phyloP scores from a whole-genome alignment of 2,329 filamentous ascomycete genomes.

The Colletotrichum sp. region DNA sequence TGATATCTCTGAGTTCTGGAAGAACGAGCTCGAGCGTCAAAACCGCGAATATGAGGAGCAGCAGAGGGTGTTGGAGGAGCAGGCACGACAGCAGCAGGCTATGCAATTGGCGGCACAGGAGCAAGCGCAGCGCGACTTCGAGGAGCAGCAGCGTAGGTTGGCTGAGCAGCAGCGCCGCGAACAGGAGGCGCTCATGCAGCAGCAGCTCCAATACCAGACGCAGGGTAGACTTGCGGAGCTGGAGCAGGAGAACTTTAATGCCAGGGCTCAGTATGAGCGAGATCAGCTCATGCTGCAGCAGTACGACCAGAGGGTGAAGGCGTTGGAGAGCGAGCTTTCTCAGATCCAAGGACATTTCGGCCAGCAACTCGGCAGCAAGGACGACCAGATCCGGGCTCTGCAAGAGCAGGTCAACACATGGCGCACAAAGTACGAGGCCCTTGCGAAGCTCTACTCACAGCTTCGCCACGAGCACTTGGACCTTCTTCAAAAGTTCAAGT shows the following conservation, averaged over 20 bases:
- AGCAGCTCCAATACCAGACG: conserved; percentile 92
- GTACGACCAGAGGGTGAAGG: conserved; percentile 94
- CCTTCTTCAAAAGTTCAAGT: conserved; percentile 94
- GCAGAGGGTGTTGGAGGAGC: conserved; percentile 85
- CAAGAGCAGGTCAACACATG: conserved; percentile 98
- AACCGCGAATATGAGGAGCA: conserved; percentile 96
- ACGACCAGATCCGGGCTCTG: conserved; percentile 90
- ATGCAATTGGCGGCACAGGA: conserved; percentile 83
- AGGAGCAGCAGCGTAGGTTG: conserved; percentile 88
- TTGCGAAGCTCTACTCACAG: conserved; percentile 97
- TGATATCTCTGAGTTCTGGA: conserved; percentile 98
- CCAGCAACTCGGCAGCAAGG: conserved; percentile 86
- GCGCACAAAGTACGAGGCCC: conserved; percentile 94
- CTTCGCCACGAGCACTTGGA: conserved; percentile 94
- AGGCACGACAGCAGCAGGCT: conserved; percentile 81
- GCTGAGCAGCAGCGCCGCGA: conserved; percentile 90
- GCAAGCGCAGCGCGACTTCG: conserved; percentile 92
- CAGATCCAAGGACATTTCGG: conserved; percentile 84
- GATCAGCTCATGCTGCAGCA: conserved; percentile 97
- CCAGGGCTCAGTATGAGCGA: conserved; percentile 93
- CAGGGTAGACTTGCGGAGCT: conserved; percentile 95
- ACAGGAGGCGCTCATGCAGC: conserved; percentile 85
- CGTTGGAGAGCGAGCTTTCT: conserved; percentile 83
- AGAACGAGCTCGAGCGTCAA: conserved; percentile 86
- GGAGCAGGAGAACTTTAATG: conserved; percentile 93